These are phyloP conservation scores for Septoria petroselini DNA, from an alignment of 2,329 filamentous ascomycete species.

Conservation along the genomic window DNA sequence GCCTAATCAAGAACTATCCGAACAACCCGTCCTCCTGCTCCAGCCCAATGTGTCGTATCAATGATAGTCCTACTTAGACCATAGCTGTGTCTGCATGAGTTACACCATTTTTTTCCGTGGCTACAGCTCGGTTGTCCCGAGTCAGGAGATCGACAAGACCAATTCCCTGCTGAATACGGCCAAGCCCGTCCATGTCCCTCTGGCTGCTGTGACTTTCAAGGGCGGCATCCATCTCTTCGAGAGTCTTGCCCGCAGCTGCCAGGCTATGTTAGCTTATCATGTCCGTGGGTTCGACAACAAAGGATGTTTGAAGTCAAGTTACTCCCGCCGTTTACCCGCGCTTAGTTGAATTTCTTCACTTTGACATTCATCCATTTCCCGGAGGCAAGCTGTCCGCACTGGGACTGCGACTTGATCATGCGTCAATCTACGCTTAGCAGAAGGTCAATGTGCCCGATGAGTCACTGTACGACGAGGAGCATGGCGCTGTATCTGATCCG, in stretches of 20 bases:
- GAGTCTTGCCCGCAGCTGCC: not conserved
- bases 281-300: no score
- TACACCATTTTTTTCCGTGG: not conserved
- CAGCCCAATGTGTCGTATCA: no score
- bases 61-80: not conserved
- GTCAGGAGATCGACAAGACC: not conserved
- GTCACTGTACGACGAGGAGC: constrained; percentile 39
- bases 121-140: not conserved
- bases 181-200: not conserved
- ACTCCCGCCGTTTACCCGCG: no score
- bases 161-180: not conserved
- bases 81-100: not conserved
- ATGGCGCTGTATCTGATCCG: constrained; percentile 44
- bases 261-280: no score
- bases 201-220: not conserved
- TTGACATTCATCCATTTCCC: no score
- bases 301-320: no score
- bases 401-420: constrained; percentile 30
- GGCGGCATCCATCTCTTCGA: constrained; percentile 7
- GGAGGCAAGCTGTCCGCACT: constrained; percentile 31
- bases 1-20: no score
- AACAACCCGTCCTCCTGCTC: no score
- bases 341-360: no score
- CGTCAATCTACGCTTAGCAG: constrained; percentile 34
- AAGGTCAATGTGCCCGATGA: constrained; percentile 35